Conservation (phyloP, 139 green algal genomes). For the Axilococcus clingmanii region DNA sequence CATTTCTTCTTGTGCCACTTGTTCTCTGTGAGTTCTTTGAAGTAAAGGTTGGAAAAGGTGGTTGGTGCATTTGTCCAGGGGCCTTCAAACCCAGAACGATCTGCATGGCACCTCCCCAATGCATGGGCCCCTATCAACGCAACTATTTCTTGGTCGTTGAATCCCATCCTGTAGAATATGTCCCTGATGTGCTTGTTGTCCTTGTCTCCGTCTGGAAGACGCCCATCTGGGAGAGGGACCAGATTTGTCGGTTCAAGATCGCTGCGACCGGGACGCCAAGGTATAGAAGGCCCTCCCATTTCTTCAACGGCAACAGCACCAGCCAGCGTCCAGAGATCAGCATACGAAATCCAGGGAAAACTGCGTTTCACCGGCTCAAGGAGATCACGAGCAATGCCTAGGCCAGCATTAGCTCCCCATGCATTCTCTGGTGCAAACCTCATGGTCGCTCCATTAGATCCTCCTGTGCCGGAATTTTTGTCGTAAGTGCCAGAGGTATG, state of each 20-base stretch:
- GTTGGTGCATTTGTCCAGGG: slow-evolving; percentile 73
- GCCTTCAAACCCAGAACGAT: slow-evolving; percentile 63
- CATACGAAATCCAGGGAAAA: slow-evolving; percentile 49
- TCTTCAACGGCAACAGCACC: slow-evolving; percentile 69
- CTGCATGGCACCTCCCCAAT: slow-evolving; percentile 77
- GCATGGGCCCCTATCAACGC: slow-evolving; percentile 75
- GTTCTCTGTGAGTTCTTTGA: slow-evolving; percentile 56
- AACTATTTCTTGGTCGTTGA: slow-evolving; percentile 70
- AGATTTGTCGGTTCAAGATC: slow-evolving; percentile 34
- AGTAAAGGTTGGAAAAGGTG: slow-evolving; percentile 84
- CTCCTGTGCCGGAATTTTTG: slow-evolving; percentile 61
- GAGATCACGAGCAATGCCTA: slow-evolving; percentile 55
- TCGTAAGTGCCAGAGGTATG: slow-evolving; percentile 60
- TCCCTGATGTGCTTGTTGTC: slow-evolving; percentile 62
- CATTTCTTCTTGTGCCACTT: slow-evolving; percentile 79
- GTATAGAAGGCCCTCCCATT: slow-evolving; percentile 66
- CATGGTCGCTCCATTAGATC: slow-evolving; percentile 80
- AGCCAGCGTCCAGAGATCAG: slow-evolving; percentile 80
- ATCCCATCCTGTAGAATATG: slow-evolving; percentile 85
- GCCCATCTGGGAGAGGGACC: slow-evolving; percentile 58
- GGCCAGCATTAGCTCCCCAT: slow-evolving; percentile 74
- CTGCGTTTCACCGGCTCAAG: slow-evolving; percentile 80
- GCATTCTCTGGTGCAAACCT: slow-evolving; percentile 65
- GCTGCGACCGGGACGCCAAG: slow-evolving; percentile 57
- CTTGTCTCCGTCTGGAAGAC: slow-evolving; percentile 66